Conservation (phyloP, 805 yeast genomes). For the Pichia kluyveri region DNA sequence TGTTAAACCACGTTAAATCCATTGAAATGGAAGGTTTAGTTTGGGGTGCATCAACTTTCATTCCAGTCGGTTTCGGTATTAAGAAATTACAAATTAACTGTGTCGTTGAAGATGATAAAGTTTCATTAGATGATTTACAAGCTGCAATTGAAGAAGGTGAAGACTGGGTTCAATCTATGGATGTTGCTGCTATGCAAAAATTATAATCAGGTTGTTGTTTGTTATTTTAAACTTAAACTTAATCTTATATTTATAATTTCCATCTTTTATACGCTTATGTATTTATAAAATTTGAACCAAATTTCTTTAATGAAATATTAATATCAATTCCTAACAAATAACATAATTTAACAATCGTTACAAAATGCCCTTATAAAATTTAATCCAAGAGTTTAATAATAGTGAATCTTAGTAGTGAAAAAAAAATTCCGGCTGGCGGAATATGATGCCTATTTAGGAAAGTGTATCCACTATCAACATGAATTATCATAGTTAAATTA, state of each 20-base stretch:
- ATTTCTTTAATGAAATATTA: not conserved
- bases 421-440: not conserved
- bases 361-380: too few relatives aligned
- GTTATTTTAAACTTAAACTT: too few relatives aligned
- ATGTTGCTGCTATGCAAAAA: conserved; percentile 97
- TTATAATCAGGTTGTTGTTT: conserved; percentile 41
- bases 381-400: too few relatives aligned
- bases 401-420: too few relatives aligned
- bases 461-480: too few relatives aligned
- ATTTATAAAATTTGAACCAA: not conserved
- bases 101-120: conserved; percentile 96
- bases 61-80: conserved; percentile 99
- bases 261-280: not conserved
- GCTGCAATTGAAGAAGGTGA: conserved; percentile 76
- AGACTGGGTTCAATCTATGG: conserved; percentile 99
- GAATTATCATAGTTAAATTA: too few relatives aligned
- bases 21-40: conserved; percentile 85
- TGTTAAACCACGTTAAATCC: conserved; percentile 79
- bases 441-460: too few relatives aligned
- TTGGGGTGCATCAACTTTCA: conserved; percentile 95
- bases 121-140: conserved; percentile 86
- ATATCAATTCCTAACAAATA: too few relatives aligned
- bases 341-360: too few relatives aligned
- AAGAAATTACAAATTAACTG: conserved; percentile 97
- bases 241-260: not conserved